Evolutionary conservation across 2,329 filamentous ascomycete genomes (phyloP).

Genomic region (Fusarium solani-melongenae): DNA sequence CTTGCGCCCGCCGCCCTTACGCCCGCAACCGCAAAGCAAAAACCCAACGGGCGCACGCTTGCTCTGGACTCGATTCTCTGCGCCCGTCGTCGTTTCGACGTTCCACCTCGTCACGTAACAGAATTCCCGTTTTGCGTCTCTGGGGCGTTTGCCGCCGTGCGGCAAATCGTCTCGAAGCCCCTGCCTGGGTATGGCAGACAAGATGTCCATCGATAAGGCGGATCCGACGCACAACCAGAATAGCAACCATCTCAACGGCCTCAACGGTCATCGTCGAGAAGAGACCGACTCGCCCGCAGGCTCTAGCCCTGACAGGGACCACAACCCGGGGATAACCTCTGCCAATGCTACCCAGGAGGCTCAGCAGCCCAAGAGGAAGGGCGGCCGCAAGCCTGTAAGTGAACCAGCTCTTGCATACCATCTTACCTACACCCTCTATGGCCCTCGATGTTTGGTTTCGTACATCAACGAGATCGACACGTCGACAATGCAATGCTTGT

Average conservation of each 20-base stretch:
- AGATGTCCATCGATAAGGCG: slow-evolving; percentile 73
- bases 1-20: slow-evolving; percentile 50
- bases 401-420: slow-evolving; percentile 49
- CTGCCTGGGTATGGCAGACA: slow-evolving; percentile 67
- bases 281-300: slow-evolving; percentile 71
- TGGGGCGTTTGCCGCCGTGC: slow-evolving; percentile 52
- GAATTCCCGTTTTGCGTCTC: slow-evolving; percentile 49
- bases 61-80: slow-evolving; percentile 42
- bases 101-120: slow-evolving; percentile 49
- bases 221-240: slow-evolving; percentile 43
- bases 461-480: not conserved
- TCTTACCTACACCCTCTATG: slow-evolving; percentile 2
- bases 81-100: slow-evolving; percentile 45
- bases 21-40: slow-evolving; percentile 53
- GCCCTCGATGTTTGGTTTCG: not conserved
- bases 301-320: slow-evolving; percentile 70
- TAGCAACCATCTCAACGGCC: slow-evolving; percentile 47
- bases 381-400: slow-evolving; percentile 93
- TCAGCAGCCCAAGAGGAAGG: slow-evolving; percentile 90
- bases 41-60: slow-evolving; percentile 50
- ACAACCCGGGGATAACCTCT: slow-evolving; percentile 47
- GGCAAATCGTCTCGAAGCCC: slow-evolving; percentile 48
- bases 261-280: slow-evolving; percentile 58
- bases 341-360: slow-evolving; percentile 58
- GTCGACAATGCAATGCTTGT: not conserved